Evolutionary conservation across 2,329 filamentous ascomycete genomes (phyloP), one percentile per base, ranked within the genome.

Genomic region (Cercospora zeina): DNA sequence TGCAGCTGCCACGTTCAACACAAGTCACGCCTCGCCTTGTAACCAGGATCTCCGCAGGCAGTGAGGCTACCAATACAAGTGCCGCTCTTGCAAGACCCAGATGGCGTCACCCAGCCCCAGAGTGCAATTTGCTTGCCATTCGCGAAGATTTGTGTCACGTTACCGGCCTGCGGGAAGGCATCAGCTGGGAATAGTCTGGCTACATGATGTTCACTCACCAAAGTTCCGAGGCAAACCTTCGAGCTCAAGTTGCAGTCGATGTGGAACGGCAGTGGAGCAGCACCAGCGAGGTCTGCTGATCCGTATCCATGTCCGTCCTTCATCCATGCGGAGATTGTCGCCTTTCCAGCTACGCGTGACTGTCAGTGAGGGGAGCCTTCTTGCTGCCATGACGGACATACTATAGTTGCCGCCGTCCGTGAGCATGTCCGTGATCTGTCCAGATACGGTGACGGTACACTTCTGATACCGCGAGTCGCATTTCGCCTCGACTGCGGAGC

Each of bases 51-150:
- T 27, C 62, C 62, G 36, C 61, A 51, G 9, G 62, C 62, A 30
- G 50, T 50, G 34, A 64, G 39, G 16, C 51, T 55, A 13, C 59
- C 62, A 14, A 30, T 42, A 42, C 62, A 64, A 24, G 51, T 59
- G 13, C 62, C 62, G n/a, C 34, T 47, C 14, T 42, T 51, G 27
- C 62, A 64, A 19, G 27, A 34, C 30, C 62, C 62, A 16, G 49
- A 59, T 10, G 62, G 62, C 13, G 59, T 64, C 50, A 55, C 11
- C 62, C 59, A 64, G 2, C 62, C 62, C 62, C 62, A 64, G 13
- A 62, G 59, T 8, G 59, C 62, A n/a, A 64, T 45, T 2, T 58
- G 53, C 36, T 64, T 62, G 8, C 62, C 62, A 24, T 64, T 64
- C 9, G 55, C 31, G 34, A 64, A 64, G 16, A 64, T 34, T 54